Conservation (phyloP, 345 rosid genomes). For the Barbarea vulgaris region DNA sequence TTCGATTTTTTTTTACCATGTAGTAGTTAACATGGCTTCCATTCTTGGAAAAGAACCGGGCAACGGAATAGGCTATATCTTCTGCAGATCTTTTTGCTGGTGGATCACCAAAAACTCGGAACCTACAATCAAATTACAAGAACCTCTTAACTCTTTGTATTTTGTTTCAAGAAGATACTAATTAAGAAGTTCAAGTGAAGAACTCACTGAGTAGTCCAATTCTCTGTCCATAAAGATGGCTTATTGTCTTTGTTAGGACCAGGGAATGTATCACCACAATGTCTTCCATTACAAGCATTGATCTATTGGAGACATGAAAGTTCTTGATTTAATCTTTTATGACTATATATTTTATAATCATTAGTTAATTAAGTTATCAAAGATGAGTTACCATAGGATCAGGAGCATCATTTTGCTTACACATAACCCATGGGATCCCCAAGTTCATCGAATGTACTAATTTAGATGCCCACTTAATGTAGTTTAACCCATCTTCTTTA, state of each 20-base stretch:
- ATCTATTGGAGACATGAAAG: conserved; percentile 48
- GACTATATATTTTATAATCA: neutral
- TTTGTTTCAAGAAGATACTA: neutral
- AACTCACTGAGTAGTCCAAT: conserved; percentile 95
- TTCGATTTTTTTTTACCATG: conserved; percentile 54
- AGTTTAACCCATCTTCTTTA: conserved; percentile 56
- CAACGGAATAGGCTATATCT: conserved; percentile 75
- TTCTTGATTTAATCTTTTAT: neutral
- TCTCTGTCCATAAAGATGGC: conserved; percentile 93
- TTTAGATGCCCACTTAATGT: conserved; percentile 76
- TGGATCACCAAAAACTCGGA: conserved; percentile 64
- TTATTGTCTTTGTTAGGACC: conserved; percentile 85
- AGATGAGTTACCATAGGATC: conserved; percentile 62
- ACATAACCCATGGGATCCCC: conserved; percentile 97
- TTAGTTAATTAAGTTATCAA: neutral
- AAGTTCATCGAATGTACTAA: conserved; percentile 53
- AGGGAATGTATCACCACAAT: conserved; percentile 90
- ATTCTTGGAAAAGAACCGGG: conserved; percentile 83
- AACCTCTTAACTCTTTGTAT: neutral
- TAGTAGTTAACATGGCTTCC: conserved; percentile 86
- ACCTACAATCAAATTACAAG: conserved; percentile 44
- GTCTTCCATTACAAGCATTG: conserved; percentile 95
- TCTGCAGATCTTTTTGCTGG: conserved; percentile 66
- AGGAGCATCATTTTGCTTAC: conserved; percentile 90
- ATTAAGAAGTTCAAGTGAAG: conserved; percentile 1